phyloP scores from a whole-genome alignment of 495 filamentous ascomycete species.

The Cercophora samala region DNA sequence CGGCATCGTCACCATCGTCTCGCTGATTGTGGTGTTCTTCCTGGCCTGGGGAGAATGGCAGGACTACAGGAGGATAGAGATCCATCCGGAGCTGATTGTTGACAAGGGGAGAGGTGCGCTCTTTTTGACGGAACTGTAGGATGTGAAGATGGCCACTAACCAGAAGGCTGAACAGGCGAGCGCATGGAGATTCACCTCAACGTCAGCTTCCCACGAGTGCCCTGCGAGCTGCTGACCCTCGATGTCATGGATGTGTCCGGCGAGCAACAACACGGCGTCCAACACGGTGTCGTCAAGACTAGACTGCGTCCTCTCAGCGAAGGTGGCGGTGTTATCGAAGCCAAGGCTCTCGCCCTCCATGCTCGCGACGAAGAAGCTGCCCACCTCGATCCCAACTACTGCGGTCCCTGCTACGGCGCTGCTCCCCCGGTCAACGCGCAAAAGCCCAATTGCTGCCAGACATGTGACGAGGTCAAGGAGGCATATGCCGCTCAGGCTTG shows the following conservation, averaged over 20 bases:
- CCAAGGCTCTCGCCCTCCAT: constrained; percentile 65
- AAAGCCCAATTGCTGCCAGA: constrained; percentile 88
- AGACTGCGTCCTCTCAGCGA: constrained; percentile 67
- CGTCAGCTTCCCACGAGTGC: constrained; percentile 89
- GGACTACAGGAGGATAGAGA: constrained; percentile 82
- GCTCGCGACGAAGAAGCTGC: constrained; percentile 60
- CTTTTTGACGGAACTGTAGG: background rate
- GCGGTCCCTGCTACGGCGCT: constrained; percentile 89
- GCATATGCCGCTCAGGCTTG: constrained; percentile 85
- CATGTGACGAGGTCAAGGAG: constrained; percentile 92
- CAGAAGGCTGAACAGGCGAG: constrained; percentile 57
- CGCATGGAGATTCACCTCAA: constrained; percentile 99
- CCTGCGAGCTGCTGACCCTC: constrained; percentile 91
- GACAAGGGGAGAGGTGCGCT: constrained; percentile 88
- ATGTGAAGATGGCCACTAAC: constrained; percentile 14
- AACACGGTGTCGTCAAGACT: constrained; percentile 87
- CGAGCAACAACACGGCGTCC: constrained; percentile 89
- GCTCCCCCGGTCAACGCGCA: constrained; percentile 61
- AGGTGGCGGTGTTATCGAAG: constrained; percentile 75
- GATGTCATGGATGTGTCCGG: constrained; percentile 99
- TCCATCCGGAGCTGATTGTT: constrained; percentile 89
- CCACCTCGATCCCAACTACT: constrained; percentile 90
- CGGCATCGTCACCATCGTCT: constrained; percentile 89
- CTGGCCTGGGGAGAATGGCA: constrained; percentile 94
- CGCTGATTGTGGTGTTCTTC: constrained; percentile 79